Evolutionary conservation across 2,329 filamentous ascomycete genomes (phyloP), one percentile per base, ranked within the genome.

Genomic region (Whalleya microplaca): DNA sequence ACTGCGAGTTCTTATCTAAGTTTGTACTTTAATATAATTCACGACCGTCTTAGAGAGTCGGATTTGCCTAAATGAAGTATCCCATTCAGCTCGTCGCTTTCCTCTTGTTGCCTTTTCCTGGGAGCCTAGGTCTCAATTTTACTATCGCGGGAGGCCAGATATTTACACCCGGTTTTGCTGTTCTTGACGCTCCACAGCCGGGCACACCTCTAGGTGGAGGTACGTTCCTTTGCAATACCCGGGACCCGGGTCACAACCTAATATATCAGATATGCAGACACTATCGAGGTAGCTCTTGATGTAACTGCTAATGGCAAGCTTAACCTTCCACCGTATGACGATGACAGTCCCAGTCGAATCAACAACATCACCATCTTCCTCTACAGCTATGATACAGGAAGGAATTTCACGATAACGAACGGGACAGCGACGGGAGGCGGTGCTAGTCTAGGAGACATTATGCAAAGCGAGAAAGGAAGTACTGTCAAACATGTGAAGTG

Each of bases 401-500:
- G 82, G 58, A 91, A 90, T 72, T 84, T 91, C 63, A 90, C 87
- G 27, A 81, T 90, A 57, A 83, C 84, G 3, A 89, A 89, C 69
- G 82, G 84, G 48, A 87, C 84, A 2, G 78, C 78, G 4, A 74
- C 78, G 2, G 70, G 72, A 7, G 75, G 78, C 53, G 78, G 80
- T 50, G 81, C 80, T 7, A 86, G 81, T 43, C 71, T 87, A 6
- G 83, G 84, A 1, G 77, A 86, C 48, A 86, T 91, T 52, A 81
- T 91, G 76, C 70, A 73, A 23, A 83, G 87, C 59, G 87, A 91
- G 66, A 72, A 80, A 0, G 82, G 82, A 2, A 88, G 86, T 66
- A 90, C 88, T 0, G 88, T 91, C 43, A 91, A 91, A 69, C 87
- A 91, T 68, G 80, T 90, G 59, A 86, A 87, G 67, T 91, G 88